Conservation (phyloP, 495 filamentous ascomycete species). For the Aspergillus leporis region DNA sequence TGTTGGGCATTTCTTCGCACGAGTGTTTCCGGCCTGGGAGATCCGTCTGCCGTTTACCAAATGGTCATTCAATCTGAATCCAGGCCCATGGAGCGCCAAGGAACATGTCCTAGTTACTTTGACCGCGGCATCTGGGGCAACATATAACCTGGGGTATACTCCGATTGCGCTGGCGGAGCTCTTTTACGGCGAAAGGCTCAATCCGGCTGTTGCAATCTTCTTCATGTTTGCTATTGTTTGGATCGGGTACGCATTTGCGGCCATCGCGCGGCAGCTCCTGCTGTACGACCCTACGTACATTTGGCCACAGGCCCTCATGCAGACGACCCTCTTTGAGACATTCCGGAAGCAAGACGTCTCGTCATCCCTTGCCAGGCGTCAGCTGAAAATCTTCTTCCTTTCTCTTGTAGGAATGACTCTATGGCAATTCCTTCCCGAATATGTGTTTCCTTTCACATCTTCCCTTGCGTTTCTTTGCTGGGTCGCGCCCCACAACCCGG, state of each 20-base stretch:
- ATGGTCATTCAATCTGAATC: conserved; percentile 53
- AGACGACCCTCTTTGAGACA: conserved; percentile 56
- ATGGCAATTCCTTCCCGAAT: conserved; percentile 62
- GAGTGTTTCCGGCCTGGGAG: conserved; percentile 45
- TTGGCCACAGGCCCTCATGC: conserved; percentile 53
- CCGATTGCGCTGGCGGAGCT: conserved; percentile 54
- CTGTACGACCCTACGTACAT: conserved; percentile 57
- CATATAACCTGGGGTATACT: conserved; percentile 49
- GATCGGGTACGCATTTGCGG: conserved; percentile 56
- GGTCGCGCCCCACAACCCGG: conserved; percentile 55
- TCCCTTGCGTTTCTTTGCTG: conserved; percentile 62
- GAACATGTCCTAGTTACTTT: conserved; percentile 59
- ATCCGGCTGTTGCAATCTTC: conserved; percentile 52
- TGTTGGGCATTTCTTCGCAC: conserved; percentile 53
- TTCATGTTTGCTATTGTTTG: conserved; percentile 60
- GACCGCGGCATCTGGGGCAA: conserved; percentile 55
- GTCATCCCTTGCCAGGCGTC: conserved; percentile 47
- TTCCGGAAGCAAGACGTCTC: conserved; percentile 53
- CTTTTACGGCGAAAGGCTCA: conserved; percentile 50
- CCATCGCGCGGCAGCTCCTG: conserved; percentile 52
- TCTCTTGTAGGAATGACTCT: conserved; percentile 49
- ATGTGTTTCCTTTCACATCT: conserved; percentile 55
- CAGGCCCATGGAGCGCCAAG: conserved; percentile 57
- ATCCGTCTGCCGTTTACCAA: conserved; percentile 49
- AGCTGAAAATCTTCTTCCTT: conserved; percentile 56